Evolutionary conservation across 371 early-diverging fungal genomes (phyloP).

Genomic region (Mucor irregularis): DNA sequence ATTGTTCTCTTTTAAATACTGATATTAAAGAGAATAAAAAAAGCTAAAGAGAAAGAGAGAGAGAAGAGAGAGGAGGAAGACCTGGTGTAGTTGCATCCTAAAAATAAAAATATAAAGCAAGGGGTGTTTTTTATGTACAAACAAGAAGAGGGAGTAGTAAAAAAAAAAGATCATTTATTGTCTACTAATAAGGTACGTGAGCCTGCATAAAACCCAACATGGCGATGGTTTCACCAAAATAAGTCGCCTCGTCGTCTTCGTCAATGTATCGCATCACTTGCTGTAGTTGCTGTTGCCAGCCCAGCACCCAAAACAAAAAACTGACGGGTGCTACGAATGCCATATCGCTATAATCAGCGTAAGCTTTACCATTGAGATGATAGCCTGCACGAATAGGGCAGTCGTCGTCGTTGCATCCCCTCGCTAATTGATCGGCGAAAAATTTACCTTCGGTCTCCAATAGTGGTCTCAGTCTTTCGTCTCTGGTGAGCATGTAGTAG

Average conservation of each 20-base stretch:
- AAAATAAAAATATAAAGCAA: background rate
- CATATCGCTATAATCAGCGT: constrained; percentile 56
- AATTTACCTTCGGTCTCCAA: constrained; percentile 54
- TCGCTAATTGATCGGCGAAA: constrained; percentile 47
- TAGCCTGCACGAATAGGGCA: constrained; percentile 57
- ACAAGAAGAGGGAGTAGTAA: too few relatives aligned
- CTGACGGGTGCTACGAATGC: constrained; percentile 64
- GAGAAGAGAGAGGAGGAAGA: too few relatives aligned
- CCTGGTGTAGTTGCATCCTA: background rate
- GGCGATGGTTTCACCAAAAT: constrained; percentile 63
- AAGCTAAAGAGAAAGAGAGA: background rate
- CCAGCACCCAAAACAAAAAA: constrained; percentile 55
- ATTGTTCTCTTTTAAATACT: too few relatives aligned
- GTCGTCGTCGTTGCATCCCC: constrained; percentile 27
- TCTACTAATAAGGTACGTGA: constrained; percentile 31
- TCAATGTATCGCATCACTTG: constrained; percentile 51
- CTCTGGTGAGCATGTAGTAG: constrained; percentile 56
- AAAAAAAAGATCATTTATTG: background rate
- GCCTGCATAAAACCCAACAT: constrained; percentile 57
- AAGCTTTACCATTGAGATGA: constrained; percentile 48
- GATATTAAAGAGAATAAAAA: too few relatives aligned
- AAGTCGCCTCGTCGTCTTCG: constrained; percentile 35
- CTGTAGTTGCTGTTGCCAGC: constrained; percentile 41
- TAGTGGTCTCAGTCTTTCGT: constrained; percentile 49
- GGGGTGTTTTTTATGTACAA: background rate